Conservation (phyloP, 2,329 filamentous ascomycete genomes). For the Fusarium globosum region DNA sequence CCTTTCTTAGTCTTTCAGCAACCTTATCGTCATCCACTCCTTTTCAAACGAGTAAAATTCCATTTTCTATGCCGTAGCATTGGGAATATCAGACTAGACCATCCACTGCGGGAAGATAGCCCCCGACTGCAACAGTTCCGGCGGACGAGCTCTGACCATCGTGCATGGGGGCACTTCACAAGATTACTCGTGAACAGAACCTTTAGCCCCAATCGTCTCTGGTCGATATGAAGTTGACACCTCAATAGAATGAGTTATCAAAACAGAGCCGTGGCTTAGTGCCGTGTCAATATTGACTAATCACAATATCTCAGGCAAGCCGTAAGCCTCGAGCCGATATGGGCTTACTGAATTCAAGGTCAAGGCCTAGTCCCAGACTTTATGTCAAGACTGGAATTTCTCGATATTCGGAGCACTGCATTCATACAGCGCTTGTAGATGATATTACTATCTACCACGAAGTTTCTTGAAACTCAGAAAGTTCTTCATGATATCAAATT, state of each 20-base stretch:
- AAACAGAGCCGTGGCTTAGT: too few relatives aligned
- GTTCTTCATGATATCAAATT: neutral
- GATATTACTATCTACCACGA: neutral
- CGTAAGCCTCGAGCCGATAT: neutral
- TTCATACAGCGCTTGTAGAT: neutral
- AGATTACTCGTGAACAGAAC: too few relatives aligned
- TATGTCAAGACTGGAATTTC: neutral
- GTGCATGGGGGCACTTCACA: neutral
- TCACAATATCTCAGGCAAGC: neutral
- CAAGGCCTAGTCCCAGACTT: accelerated
- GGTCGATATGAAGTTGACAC: neutral
- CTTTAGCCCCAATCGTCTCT: neutral
- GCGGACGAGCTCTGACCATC: neutral
- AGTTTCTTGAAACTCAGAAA: neutral
- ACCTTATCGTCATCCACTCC: neutral
- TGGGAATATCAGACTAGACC: neutral
- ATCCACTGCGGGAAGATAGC: accelerated
- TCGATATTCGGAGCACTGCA: neutral
- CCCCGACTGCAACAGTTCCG: too few relatives aligned
- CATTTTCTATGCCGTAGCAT: too few relatives aligned
- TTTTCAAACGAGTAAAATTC: neutral
- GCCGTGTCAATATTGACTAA: neutral
- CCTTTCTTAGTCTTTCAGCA: neutral
- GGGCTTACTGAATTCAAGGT: neutral
- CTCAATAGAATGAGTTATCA: neutral